phyloP scores from a whole-genome alignment of 495 filamentous ascomycete species.

The Daldinia childiae region DNA sequence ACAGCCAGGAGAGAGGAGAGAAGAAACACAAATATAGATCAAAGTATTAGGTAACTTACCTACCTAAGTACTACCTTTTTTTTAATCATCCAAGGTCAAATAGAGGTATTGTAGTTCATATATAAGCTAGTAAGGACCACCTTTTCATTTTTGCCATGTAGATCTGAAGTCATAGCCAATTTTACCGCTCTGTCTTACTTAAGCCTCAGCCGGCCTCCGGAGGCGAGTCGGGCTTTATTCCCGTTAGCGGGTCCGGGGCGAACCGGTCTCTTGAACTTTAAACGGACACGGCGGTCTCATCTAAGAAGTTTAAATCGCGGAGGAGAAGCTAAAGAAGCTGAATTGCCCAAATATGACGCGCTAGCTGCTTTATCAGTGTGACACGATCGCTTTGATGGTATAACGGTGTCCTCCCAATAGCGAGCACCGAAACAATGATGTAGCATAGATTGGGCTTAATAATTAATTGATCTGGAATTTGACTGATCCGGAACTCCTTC shows the following conservation, averaged over 20 bases:
- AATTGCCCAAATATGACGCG: background rate
- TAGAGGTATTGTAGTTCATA: background rate
- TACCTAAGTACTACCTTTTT: background rate
- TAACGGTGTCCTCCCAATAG: background rate
- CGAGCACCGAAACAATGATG: background rate
- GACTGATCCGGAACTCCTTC: background rate
- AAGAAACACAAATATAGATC: background rate
- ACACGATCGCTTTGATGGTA: background rate
- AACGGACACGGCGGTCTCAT: constrained; percentile 4
- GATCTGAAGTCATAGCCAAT: background rate
- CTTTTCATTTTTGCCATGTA: background rate
- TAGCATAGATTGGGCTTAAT: background rate
- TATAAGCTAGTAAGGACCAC: background rate
- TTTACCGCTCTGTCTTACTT: background rate
- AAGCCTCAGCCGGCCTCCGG: background rate
- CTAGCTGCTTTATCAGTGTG: background rate
- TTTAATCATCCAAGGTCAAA: background rate
- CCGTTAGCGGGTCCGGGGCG: background rate
- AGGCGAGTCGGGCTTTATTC: background rate
- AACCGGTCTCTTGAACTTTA: background rate
- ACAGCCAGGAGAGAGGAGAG: no score
- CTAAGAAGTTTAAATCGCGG: constrained; percentile 4
- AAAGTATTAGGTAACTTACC: background rate
- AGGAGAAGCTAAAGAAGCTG: background rate
- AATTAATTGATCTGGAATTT: background rate